phyloP scores from a whole-genome alignment of 768 basidiomycete genomes.

The Phlebiopsis gigantea region DNA sequence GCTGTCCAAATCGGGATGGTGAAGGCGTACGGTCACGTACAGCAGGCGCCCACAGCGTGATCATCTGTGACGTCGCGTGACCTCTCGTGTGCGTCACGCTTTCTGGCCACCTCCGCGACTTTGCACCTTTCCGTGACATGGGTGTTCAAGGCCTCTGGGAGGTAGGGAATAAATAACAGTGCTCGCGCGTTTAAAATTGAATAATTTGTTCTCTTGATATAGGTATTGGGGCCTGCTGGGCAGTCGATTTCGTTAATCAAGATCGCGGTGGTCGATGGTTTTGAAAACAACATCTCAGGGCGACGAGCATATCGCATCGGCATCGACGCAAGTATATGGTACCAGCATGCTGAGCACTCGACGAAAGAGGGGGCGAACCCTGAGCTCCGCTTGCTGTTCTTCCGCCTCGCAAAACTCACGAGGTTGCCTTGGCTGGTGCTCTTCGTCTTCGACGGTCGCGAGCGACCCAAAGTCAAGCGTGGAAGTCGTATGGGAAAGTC shows the following conservation, averaged over 20 bases:
- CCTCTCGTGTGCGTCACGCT: neutral
- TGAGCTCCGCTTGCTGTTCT: slow-evolving; percentile 39
- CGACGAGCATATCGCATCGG: slow-evolving; percentile 35
- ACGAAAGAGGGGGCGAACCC: slow-evolving; percentile 33
- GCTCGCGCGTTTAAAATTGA: neutral
- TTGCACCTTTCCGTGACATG: slow-evolving; percentile 9
- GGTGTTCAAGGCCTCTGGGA: slow-evolving; percentile 24
- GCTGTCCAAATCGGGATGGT: slow-evolving; percentile 6
- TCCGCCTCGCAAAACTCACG: slow-evolving; percentile 32
- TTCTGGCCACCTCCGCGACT: neutral
- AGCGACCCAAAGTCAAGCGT: slow-evolving; percentile 36
- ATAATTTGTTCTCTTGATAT: neutral
- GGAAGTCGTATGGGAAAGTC: slow-evolving; percentile 26
- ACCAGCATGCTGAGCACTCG: slow-evolving; percentile 24
- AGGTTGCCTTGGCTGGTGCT: slow-evolving; percentile 36
- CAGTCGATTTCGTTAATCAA: slow-evolving; percentile 32
- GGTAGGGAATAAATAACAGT: slow-evolving; percentile 10
- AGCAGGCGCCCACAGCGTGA: neutral
- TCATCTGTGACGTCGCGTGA: neutral
- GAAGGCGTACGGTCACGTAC: neutral
- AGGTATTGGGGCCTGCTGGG: slow-evolving; percentile 36
- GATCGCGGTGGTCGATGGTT: slow-evolving; percentile 34
- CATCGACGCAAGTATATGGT: slow-evolving; percentile 36
- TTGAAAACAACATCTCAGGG: slow-evolving; percentile 31
- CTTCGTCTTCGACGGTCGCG: slow-evolving; percentile 43